Evolutionary conservation across 306 rosid genomes (phyloP), one percentile per base, ranked within the genome.

Genomic region (Vigna trinervia): DNA sequence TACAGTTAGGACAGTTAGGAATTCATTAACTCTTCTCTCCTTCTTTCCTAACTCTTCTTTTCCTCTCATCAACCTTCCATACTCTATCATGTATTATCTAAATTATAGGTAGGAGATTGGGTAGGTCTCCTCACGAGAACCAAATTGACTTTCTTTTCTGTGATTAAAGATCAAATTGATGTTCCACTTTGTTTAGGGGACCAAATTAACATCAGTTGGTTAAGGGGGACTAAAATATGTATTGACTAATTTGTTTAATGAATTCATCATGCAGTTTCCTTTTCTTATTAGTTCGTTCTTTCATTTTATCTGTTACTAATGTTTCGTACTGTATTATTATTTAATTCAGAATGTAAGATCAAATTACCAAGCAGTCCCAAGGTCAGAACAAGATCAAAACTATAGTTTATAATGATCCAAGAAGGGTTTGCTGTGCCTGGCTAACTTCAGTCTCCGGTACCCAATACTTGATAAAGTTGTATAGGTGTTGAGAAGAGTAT

Each of bases 331-430:
- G 60, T 51, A 39, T 78, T 52, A 46, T 67, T 36, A 34, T 75
- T 61, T 56, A 73, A 32, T 74, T 48, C 91, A 92, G 97, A 75
- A 84, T 87, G 97, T 92, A 81, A 87, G 83, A 75, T 90, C 97
- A 34, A 92, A 89, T 83, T 95, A 95, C 86, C 93, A 81, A 79
- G 78, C 81, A 75, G 92, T 47, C 47, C 73, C 84, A 47, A 85
- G 76, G 52, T 39, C 73, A 23, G 85, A 69, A 77, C 73, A 87
- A 10, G 72, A 43, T 34, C 85, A 71, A 79, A 83, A 69, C 81
- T 81, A 67, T 15, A 81, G 78, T 80, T n/a, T 68, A 46, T 67
- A 63, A 66, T 66, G 75, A 82, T 71, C 71, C 78, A 81, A 82
- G 77, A 53, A 75, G 69, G 73, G 47, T 50, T 74, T 39, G 3